Evolutionary conservation across 1,284 basidiomycete genomes (phyloP), one percentile per base, ranked within the genome.

Genomic region (Pseudozyma sp.): DNA sequence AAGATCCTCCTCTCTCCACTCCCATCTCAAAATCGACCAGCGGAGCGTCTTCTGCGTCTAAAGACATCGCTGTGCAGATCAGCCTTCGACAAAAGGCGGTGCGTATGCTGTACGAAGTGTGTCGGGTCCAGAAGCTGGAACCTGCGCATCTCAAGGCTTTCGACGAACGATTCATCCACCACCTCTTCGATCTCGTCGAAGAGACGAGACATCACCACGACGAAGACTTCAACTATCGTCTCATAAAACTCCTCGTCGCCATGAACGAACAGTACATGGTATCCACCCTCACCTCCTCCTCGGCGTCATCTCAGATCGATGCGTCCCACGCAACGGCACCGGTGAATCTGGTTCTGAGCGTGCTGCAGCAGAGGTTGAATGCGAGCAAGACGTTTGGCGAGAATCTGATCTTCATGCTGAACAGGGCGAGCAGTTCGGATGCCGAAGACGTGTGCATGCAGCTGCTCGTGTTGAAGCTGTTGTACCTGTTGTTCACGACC

Each of bases 201-300:
- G 90, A 92, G 75, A 97, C 97, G 0, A 88, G 94, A 48, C 88
- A 91, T 71, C 90, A 93, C 85, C 89, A 90, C 16, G 95, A 98
- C 80, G 97, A 99, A 55, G 51, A 74, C 30, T 71, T 77, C 64
- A 76, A 77, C 62, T 70, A 70, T 19, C 71, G 59, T 3, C 64
- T 75, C 42, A 80, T 77, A 66, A 75, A 71, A 42, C 54, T 81
- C 16, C 60, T 81, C 45, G 69, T 78, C 17, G 92, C 96, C 0
- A 87, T 99, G 42, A 98, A 98, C 82, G 96, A 99, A 85, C 96
- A 99, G 85, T 98, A 97, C 86, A 98, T 99, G 96, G 94, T 98
- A 9, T 90, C 87, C 0, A 84, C 87, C 3, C 68, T 88, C 33
- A 58, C 73, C 33, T 71, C 73, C 33, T 71, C 80, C 86, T 16